phyloP scores from a whole-genome alignment of 768 basidiomycete genomes.

The Phaffia tasmanica region DNA sequence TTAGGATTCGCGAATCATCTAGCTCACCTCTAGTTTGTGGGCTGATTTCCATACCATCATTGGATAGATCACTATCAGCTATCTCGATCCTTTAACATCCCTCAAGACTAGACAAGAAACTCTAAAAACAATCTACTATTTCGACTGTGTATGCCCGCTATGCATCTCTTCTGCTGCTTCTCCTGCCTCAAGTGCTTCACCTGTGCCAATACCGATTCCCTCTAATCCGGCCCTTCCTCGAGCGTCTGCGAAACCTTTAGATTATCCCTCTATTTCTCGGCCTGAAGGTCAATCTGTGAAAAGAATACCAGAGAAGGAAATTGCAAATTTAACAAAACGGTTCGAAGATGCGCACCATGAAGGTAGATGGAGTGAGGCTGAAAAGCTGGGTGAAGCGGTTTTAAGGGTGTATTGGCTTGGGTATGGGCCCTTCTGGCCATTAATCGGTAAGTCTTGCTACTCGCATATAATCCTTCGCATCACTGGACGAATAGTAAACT shows the following conservation, averaged over 20 bases:
- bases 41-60: background rate
- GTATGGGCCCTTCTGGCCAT: constrained; percentile 11
- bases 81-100: constrained; percentile 21
- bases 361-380: constrained; percentile 12
- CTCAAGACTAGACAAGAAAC: background rate
- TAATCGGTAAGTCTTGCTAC: constrained; percentile 8
- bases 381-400: constrained; percentile 1
- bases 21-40: background rate
- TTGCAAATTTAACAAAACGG: constrained; percentile 1
- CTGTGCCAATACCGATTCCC: background rate
- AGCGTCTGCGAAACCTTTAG: background rate
- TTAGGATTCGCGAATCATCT: background rate
- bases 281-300: background rate
- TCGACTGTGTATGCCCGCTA: constrained; percentile 7
- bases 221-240: background rate
- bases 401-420: constrained; percentile 21
- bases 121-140: constrained; percentile 10
- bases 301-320: background rate
- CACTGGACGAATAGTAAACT: background rate
- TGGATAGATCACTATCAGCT: constrained; percentile 18
- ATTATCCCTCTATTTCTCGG: background rate
- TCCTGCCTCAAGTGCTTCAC: background rate
- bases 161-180: background rate
- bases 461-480: background rate
- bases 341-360: constrained; percentile 11